Conservation (phyloP, 1,139 yeast species). For the Sugiyamaella xylanicola region DNA sequence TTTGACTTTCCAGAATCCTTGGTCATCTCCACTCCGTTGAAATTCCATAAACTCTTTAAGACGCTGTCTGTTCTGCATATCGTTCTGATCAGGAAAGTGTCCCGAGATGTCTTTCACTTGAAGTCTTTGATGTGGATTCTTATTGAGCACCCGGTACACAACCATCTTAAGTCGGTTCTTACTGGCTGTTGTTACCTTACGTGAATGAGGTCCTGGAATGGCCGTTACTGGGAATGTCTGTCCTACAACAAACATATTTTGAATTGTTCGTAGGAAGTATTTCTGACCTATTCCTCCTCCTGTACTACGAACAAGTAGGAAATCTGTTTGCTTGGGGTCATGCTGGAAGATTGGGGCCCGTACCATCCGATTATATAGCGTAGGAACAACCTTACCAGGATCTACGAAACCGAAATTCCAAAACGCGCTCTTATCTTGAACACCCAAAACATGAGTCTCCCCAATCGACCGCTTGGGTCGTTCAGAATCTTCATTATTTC, state of each 20-base stretch:
- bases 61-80: conserved; percentile 95
- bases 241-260: conserved; percentile 82
- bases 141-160: conserved; percentile 83
- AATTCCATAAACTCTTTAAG: conserved; percentile 98
- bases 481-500: conserved; percentile 73
- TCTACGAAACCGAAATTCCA: conserved; percentile 99
- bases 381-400: conserved; percentile 91
- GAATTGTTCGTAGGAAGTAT: conserved; percentile 63
- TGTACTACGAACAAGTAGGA: conserved; percentile 73
- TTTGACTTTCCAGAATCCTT: conserved; percentile 93
- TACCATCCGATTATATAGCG: conserved; percentile 85
- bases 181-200: conserved; percentile 92
- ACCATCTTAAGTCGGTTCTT: conserved; percentile 92
- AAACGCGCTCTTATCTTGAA: conserved; percentile 93
- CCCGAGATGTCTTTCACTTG: conserved; percentile 85
- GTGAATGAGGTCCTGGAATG: conserved; percentile 96
- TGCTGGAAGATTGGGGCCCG: conserved; percentile 95
- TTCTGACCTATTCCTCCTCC: conserved; percentile 63
- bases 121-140: conserved; percentile 71
- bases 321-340: conserved; percentile 76
- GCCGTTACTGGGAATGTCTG: conserved; percentile 92
- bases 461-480: conserved; percentile 91
- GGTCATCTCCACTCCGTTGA: conserved; percentile 92
- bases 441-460: conserved; percentile 93
- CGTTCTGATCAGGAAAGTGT: conserved; percentile 96